Evolutionary conservation across 768 basidiomycete genomes (phyloP), one percentile per base, ranked within the genome.

Genomic region (Tylopilus sp.): DNA sequence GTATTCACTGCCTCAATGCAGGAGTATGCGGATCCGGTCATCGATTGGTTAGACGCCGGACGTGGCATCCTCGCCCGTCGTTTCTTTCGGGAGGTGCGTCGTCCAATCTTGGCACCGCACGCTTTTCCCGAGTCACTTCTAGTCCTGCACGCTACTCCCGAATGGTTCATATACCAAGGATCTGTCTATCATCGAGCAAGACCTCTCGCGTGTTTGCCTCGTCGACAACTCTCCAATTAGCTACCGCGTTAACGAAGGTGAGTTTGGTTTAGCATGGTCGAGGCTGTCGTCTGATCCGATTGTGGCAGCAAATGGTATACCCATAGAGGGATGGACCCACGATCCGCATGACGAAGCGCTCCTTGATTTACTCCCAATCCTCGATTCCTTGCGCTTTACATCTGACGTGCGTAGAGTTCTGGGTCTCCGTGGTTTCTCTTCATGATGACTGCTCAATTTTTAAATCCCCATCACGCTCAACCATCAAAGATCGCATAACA

Each of bases 1-100:
- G 93, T 99, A 57, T 99, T 95, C 72, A 99, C 97, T 28, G 97
- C 97, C 7, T 98, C 95, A 9, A 92, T 99, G 91, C 89, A 94
- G 64, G 97, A 99, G 71, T 99, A 99, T 68, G 97, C 97, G 55
- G 97, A 99, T 74, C 97, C 97, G 0, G 95, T 99, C 25, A 99
- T 99, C 59, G 97, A 99, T 71, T 99, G 97, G 97, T 74, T 99
- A 48, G 97, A 99, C 66, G 92, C 87, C 48, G 92, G 94, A 4
- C 81, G 92, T 40, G 95, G 94, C 17, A 90, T 98, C 51, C 81
- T 99, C 31, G 82, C 78, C 2, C 87, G 89, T 55, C 83, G 94
- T 31, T 76, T 97, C 56, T 99, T 98, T 72, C 83, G 97, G 55
- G 93, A 97, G 75, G 90, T 89, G 48, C 51, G 89, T 79, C 20